Evolutionary conservation across 1,284 basidiomycete genomes (phyloP).

Genomic region (Rugiboletus extremiorientalis): DNA sequence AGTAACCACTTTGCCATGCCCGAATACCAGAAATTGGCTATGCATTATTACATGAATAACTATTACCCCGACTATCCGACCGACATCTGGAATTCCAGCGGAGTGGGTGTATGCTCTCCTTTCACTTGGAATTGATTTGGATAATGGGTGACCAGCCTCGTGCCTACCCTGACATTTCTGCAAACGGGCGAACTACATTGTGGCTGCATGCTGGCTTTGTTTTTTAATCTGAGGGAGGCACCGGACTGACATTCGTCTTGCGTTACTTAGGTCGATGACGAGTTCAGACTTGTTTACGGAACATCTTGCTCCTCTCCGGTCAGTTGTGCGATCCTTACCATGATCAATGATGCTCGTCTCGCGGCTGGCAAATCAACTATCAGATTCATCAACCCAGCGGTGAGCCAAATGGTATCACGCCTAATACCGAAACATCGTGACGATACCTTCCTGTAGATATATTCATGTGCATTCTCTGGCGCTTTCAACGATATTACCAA

Average conservation of each 20-base stretch:
- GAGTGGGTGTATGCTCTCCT: conserved; percentile 28
- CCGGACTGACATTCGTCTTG: neutral
- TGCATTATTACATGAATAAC: conserved; percentile 32
- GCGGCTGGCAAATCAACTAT: conserved; percentile 39
- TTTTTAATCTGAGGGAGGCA: neutral
- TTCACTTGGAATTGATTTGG: too few species aligned
- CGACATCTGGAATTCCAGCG: conserved; percentile 46
- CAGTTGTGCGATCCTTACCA: conserved; percentile 40
- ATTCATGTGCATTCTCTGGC: conserved; percentile 13
- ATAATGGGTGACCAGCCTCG: conserved; percentile 29
- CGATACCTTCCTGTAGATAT: conserved; percentile 15
- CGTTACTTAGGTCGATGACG: conserved; percentile 30
- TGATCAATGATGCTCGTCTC: conserved; percentile 48
- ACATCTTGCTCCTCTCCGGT: conserved; percentile 42
- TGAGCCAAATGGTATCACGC: conserved; percentile 3
- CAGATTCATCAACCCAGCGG: conserved; percentile 38
- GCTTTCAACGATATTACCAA: conserved; percentile 42
- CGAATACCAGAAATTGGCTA: conserved; percentile 37
- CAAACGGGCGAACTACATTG: conserved; percentile 43
- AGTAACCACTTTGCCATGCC: conserved; percentile 42
- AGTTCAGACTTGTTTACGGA: conserved; percentile 37
- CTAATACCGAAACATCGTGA: neutral
- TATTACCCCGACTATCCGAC: conserved; percentile 36
- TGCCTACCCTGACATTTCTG: conserved; percentile 45
- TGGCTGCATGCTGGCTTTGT: conserved; percentile 31